Conservation (phyloP, 495 filamentous ascomycete species). For the Amorphotheca resinae region DNA sequence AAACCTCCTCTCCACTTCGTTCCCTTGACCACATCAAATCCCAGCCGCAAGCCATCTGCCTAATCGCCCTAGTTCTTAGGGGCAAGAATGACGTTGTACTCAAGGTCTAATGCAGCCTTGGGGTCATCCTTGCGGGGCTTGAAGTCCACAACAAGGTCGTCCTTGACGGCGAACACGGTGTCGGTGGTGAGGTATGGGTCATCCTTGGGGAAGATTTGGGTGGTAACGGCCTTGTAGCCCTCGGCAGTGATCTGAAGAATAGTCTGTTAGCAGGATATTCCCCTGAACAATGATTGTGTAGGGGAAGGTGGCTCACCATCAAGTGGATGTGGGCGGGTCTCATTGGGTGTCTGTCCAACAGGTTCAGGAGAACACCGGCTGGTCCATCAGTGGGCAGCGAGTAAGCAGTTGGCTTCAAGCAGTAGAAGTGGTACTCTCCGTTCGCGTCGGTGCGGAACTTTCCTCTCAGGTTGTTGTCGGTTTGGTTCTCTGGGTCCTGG, state of each 20-base stretch:
- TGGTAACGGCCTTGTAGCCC: conserved; percentile 43
- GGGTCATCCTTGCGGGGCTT: conserved; percentile 13
- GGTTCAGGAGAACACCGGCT: conserved; percentile 50
- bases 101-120: not conserved
- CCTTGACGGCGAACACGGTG: conserved; percentile 55
- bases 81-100: not conserved
- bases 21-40: no score
- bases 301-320: conserved; percentile 38
- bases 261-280: conserved; percentile 2
- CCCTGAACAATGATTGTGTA: no score
- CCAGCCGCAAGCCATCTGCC: not conserved
- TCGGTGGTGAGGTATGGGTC: conserved; percentile 48
- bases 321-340: conserved; percentile 77
- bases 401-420: conserved; percentile 70
- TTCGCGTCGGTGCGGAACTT: conserved; percentile 69
- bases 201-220: conserved; percentile 50
- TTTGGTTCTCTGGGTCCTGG: conserved; percentile 67
- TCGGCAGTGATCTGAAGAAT: conserved; percentile 32
- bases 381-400: conserved; percentile 59
- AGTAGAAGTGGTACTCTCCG: conserved; percentile 67
- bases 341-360: conserved; percentile 70
- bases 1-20: no score
- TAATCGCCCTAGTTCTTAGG: not conserved
- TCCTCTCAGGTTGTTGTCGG: conserved; percentile 69
- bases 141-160: conserved; percentile 51